Base-by-base conservation (phyloP, 225 moss, liverwort and hornwort species). In the Straminergon stramineum region DNA sequence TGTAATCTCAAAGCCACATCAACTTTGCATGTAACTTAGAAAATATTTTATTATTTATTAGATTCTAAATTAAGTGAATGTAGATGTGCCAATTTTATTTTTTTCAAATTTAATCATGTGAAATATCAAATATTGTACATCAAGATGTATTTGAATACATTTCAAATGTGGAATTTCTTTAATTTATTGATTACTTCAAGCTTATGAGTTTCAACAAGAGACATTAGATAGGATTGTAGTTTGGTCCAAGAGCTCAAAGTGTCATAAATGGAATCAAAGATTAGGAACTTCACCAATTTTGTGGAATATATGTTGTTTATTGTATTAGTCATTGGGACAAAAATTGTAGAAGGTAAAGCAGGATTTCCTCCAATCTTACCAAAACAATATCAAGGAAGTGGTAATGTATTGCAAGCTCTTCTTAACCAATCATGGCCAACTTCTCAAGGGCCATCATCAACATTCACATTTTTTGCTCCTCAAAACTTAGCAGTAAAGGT, bases 401-500 rank as follows among this genome's bases (percentile, higher is more conserved):
- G 92, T 70, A 91, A 90, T 71, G 82, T 83, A 22, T 85, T 93
- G 58, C 89, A 93, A 82, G 82, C 69, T 68, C 93, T 93, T 48
- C 85, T 93, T 48, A 93, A 93, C 9, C 79, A 87, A 10, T 93
- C 91, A 5, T 91, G 89, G 93, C 89, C 91, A 28, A 64, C 10
- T 56, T 85, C 89, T 32, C 88, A 91, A 74, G 89, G 89, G 5
- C 5, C 83, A 34, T 82, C 88, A 35, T 84, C 90, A 68, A 86
- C 88, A 13, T 93, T 91, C 21, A 93, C 91, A 4, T 91, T 93
- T 35, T 91, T 91, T 57, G 87, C 93, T 65, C 86, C 91, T 24
- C 85, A 88, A 85, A 93, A 91, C 13, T 91, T 79, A n/a, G 88
- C 86, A 52, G 13, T 90, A 37, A 91, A 93, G 91, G 89, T 92